Percentiles rank a stretch among this genome's conserved stretches.
These are phyloP conservation scores for Carallia pectinifolia DNA, from an alignment of 345 rosid species.

Conservation along the genomic window DNA sequence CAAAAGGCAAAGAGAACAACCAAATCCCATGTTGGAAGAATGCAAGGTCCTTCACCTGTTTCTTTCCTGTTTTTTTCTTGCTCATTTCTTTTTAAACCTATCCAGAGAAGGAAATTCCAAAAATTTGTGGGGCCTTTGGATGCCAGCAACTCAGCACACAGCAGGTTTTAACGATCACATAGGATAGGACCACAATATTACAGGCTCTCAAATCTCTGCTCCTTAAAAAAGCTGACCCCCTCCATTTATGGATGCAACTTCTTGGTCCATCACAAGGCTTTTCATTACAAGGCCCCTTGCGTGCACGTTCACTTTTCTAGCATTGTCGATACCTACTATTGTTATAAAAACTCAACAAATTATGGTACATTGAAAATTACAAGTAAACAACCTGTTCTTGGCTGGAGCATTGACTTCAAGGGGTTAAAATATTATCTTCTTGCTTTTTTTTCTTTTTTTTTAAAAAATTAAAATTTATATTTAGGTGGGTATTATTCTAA, in stretches of 20 bases:
- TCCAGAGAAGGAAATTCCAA: neutral
- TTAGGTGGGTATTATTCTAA: no score
- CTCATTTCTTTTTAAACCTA: neutral
- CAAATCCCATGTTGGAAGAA: slow-evolving; percentile 2
- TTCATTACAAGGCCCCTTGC: neutral
- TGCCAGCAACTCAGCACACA: neutral
- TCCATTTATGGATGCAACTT: neutral
- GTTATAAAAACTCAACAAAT: neutral
- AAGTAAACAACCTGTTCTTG: no score
- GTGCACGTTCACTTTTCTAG: neutral
- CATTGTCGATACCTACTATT: neutral
- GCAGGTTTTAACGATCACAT: neutral
- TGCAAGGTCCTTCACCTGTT: neutral
- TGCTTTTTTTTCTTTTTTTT: no score
- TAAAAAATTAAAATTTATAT: no score
- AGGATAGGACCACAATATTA: slow-evolving; percentile 4
- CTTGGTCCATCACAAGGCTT: slow-evolving; percentile 18
- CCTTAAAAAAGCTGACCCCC: slow-evolving; percentile 5
- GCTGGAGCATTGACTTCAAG: no score
- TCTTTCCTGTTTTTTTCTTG: no score
- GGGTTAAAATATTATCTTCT: no score
- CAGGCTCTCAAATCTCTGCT: neutral
- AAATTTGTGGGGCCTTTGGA: slow-evolving; percentile 11
- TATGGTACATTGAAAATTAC: no score
- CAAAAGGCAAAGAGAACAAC: neutral